Base-by-base conservation (phyloP, 202 grass and related monocot species). In the Setaria viridis region DNA sequence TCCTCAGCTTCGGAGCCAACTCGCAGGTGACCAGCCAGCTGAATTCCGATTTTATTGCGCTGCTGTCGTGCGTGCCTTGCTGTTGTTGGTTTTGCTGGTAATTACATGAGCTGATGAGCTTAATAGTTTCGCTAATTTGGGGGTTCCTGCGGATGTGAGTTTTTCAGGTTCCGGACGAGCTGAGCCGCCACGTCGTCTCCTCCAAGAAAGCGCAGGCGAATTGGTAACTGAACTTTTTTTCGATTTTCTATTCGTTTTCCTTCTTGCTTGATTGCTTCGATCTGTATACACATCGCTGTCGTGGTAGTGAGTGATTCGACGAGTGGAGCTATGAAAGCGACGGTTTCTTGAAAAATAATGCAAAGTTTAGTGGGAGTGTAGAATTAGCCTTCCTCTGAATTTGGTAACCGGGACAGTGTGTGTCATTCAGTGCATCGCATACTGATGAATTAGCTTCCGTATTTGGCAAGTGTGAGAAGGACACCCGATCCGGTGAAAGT, bases 191-290 rank as follows among this genome's bases (percentile, higher is more conserved):
- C 70, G 97, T 99, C 0, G 90, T 91, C 77, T 94, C 97, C 53
- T 97, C 97, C 62, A 91, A 94, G 87, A 97, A 90, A 82, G 90
- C 97, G 60, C 97, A 97, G 77, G 88, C 90, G 66, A 99, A 99
- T 50, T 99, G 97, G 97, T 99, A 88, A 42, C 4, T 62, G 25
- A 32, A 13, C 25, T 25, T 62, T 10, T 17, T 12, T 5, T 8
- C 9, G 32, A n/a, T 12, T 19, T 20, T 67, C 1, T 43, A 13
- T 34, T 29, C 10, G 48, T 55, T 68, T 78, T 72, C 30, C 20
- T 80, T 51, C 4, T 1, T 60, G 13, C 12, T 51, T 60, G n/a
- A 25, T 6, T 62, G 14, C 5, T 60, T 33, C 25, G 15, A 62
- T 19, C 4, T 55, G 7, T 62, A 5, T 51, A 65, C 19, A 59